phyloP scores from a whole-genome alignment of 1,284 basidiomycete genomes.

The Rhodotorula mucilaginosa region DNA sequence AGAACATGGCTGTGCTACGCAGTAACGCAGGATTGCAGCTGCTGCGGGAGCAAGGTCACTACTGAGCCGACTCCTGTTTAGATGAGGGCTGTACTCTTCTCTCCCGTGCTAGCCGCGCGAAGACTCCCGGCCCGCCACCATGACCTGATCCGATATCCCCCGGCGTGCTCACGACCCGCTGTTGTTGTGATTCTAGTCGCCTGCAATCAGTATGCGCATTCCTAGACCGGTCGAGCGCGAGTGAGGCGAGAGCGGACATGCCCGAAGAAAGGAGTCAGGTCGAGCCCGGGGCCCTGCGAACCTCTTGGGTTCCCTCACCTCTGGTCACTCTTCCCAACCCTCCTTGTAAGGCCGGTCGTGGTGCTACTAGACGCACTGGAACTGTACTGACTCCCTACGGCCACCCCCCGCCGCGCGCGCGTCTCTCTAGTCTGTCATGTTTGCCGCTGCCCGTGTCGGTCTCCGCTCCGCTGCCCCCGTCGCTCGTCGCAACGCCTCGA shows the following conservation, averaged over 20 bases:
- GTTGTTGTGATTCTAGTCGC: not conserved
- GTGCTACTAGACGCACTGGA: not conserved
- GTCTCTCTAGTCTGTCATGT: not conserved
- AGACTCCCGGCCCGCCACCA: not conserved
- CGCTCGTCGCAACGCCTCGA: slow-evolving; percentile 1
- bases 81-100: not conserved
- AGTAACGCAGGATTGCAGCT: slow-evolving; percentile 26
- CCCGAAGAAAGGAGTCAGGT: not conserved
- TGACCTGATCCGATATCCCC: not conserved
- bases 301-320: not conserved
- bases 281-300: not conserved
- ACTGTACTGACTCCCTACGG: not conserved
- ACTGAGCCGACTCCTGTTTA: no score
- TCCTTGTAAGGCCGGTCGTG: not conserved
- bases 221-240: not conserved
- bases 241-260: not conserved
- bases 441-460: slow-evolving; percentile 7
- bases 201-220: not conserved
- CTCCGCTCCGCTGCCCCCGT: slow-evolving; percentile 2
- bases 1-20: slow-evolving; percentile 40
- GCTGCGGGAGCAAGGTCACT: slow-evolving; percentile 32
- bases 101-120: not conserved
- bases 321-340: not conserved
- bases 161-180: not conserved
- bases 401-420: not conserved